phyloP scores from a whole-genome alignment of 331 rosid species.

The Saraca asoca region DNA sequence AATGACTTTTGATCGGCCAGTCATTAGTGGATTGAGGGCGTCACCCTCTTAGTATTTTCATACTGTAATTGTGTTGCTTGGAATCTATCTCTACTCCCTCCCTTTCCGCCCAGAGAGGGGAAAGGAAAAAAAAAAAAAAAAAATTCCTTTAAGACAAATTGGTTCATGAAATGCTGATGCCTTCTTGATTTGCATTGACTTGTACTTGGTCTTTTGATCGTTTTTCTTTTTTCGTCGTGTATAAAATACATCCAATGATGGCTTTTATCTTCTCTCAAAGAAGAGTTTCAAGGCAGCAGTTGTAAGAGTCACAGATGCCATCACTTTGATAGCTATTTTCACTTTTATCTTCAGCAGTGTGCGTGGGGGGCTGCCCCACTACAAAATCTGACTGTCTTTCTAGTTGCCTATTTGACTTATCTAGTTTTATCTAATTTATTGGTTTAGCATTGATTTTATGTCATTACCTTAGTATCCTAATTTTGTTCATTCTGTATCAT shows the following conservation, averaged over 20 bases:
- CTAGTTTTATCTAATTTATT: background rate
- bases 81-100: background rate
- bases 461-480: too few species aligned
- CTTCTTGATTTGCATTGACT: constrained; percentile 10
- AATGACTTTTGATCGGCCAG: constrained; percentile 20
- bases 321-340: background rate
- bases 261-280: background rate
- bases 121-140: too few species aligned
- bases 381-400: background rate
- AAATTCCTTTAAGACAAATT: background rate
- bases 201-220: background rate
- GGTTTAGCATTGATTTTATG: background rate
- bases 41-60: background rate
- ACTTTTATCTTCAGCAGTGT: background rate
- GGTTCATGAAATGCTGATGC: background rate
- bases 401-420: background rate
- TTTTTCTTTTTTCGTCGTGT: background rate
- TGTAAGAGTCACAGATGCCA: background rate
- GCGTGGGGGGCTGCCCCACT: background rate
- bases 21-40: background rate
- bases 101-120: background rate
- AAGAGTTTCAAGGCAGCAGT: background rate
- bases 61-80: background rate
- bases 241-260: background rate
- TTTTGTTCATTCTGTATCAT: too few species aligned